Evolutionary conservation across 306 rosid species (phyloP).

Genomic region (Castanea sativa): DNA sequence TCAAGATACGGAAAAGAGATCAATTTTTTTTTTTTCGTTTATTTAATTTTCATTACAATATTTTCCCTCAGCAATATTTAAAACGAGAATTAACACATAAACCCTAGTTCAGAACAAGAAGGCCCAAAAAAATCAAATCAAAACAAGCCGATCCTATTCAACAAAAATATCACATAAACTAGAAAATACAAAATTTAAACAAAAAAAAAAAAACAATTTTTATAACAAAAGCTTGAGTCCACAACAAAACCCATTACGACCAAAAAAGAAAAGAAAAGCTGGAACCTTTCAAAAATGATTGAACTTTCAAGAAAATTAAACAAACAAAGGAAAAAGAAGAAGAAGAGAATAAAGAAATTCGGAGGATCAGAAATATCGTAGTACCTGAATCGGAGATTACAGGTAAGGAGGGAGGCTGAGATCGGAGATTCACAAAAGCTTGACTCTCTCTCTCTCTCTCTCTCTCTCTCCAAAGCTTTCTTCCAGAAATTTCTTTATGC

Average conservation of each 20-base stretch:
- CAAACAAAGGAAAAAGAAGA: not conserved
- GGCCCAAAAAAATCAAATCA: too few species aligned
- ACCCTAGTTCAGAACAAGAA: too few species aligned
- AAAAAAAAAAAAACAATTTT: too few species aligned
- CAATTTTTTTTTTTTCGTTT: not conserved
- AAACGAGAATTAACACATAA: too few species aligned
- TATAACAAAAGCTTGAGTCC: too few species aligned
- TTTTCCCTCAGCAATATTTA: not conserved
- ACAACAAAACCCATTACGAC: too few species aligned
- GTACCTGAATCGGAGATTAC: not conserved
- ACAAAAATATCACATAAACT: too few species aligned
- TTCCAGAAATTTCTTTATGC: conserved; percentile 23
- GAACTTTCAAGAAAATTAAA: too few species aligned
- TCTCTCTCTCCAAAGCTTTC: not conserved
- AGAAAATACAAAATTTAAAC: too few species aligned
- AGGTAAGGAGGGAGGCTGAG: not conserved
- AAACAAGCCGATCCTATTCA: too few species aligned
- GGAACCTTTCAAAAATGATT: not conserved
- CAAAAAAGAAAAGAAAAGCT: not conserved
- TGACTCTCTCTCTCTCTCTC: not conserved
- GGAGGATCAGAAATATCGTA: not conserved
- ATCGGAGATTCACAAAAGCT: not conserved
- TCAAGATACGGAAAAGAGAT: too few species aligned
- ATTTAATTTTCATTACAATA: not conserved
- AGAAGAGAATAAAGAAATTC: not conserved